These are phyloP conservation scores for Sicyos edulis DNA, from an alignment of 306 rosid genomes.

Conservation along the genomic window DNA sequence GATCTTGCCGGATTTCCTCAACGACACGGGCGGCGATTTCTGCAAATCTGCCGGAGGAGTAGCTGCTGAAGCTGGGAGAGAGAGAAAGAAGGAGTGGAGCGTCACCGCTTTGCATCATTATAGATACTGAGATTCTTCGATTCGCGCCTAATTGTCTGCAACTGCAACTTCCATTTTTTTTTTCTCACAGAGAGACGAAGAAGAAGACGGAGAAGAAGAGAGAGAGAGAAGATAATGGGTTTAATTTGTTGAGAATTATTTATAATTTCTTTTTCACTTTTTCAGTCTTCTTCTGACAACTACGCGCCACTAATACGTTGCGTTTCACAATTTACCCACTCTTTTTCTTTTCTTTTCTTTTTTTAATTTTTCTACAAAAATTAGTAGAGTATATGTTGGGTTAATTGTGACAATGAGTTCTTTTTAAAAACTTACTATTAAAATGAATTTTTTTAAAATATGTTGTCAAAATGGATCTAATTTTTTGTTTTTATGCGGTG, in stretches of 20 bases:
- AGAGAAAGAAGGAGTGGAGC: slow-evolving; percentile 29
- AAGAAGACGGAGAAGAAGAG: neutral
- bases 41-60: slow-evolving; percentile 47
- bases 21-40: slow-evolving; percentile 71
- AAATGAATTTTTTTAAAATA: too few species aligned
- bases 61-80: slow-evolving; percentile 71
- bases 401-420: too few species aligned
- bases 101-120: slow-evolving; percentile 37
- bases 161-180: neutral
- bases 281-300: slow-evolving; percentile 1
- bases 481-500: too few species aligned
- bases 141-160: neutral
- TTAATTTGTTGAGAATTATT: neutral
- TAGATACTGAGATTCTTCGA: neutral
- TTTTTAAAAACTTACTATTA: too few species aligned
- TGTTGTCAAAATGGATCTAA: too few species aligned
- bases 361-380: too few species aligned
- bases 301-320: slow-evolving; percentile 20
- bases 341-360: too few species aligned
- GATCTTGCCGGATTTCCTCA: slow-evolving; percentile 40
- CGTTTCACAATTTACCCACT: neutral
- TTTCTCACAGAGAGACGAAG: neutral
- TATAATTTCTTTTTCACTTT: neutral
- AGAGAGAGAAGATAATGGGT: neutral
- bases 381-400: too few species aligned